Conservation (phyloP, 1,284 basidiomycete genomes). For the Rhodotorula sp. region DNA sequence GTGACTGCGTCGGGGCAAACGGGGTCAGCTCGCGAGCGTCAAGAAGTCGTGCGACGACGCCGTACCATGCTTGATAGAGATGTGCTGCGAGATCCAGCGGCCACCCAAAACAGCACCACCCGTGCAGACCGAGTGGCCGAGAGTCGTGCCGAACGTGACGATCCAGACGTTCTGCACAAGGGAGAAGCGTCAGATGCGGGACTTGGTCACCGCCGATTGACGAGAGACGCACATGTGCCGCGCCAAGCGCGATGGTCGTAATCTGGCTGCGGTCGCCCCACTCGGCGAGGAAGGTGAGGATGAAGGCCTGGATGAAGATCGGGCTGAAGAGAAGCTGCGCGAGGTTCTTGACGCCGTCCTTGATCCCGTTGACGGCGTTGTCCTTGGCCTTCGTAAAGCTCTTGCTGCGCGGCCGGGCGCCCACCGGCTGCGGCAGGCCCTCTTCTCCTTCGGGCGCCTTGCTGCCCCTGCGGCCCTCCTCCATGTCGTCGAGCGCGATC, state of each 20-base stretch:
- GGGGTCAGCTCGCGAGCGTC: not conserved
- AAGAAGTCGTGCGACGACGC: slow-evolving; percentile 24
- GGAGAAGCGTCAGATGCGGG: not conserved
- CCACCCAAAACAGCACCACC: slow-evolving; percentile 86
- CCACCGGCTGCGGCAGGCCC: slow-evolving; percentile 20
- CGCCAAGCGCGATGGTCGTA: slow-evolving; percentile 92
- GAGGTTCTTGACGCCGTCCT: slow-evolving; percentile 76
- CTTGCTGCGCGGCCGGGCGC: slow-evolving; percentile 10
- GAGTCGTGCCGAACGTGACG: slow-evolving; percentile 83
- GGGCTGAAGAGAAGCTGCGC: slow-evolving; percentile 82
- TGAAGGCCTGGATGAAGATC: slow-evolving; percentile 92
- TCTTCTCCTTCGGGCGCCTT: not conserved
- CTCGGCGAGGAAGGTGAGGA: slow-evolving; percentile 94
- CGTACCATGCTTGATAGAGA: slow-evolving; percentile 90
- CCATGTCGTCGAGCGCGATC: slow-evolving; percentile 31
- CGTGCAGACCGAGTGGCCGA: slow-evolving; percentile 88
- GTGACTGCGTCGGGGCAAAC: slow-evolving; percentile 63
- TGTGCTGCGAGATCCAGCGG: slow-evolving; percentile 85
- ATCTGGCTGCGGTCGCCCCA: slow-evolving; percentile 99
- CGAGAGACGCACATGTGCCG: slow-evolving; percentile 75
- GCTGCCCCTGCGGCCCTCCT: slow-evolving; percentile 37
- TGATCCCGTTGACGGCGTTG: slow-evolving; percentile 40
- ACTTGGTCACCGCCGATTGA: no score
- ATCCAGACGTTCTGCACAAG: slow-evolving; percentile 65
- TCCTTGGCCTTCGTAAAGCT: slow-evolving; percentile 23